Evolutionary conservation across 176 grass and related monocot species (phyloP), one percentile per base, ranked within the genome.

Genomic region (Aegilops sharonensis): DNA sequence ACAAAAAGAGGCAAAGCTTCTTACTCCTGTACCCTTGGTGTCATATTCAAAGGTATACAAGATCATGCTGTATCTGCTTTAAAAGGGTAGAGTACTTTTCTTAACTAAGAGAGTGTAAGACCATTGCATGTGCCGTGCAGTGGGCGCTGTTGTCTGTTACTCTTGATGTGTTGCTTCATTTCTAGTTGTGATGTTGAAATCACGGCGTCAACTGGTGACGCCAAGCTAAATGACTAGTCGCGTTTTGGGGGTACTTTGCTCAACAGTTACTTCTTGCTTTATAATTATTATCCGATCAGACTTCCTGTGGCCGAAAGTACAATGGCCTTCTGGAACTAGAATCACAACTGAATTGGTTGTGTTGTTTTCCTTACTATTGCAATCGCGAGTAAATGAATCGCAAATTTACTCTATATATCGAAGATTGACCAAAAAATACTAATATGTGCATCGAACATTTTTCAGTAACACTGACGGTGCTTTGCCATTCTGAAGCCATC

Each of bases 111-210:
- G 48, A 17, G 25, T 6, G 6, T 52, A 50, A 50, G 40, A 10
- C 40, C 68, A 72, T 87, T 85, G 32, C 83, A 18, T 78, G 75
- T 3, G 57, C 45, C 0, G 6, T 82, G 64, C 64, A 64, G 63
- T 78, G 64, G 48, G 9, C 15, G 20, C 8, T 77, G 32, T 79
- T 90, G 65, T 87, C 57, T 72, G 57, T 78, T 73, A 78, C 43
- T 64, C 15, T 54, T 45, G 24, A 65, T 32, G 13, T 81, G 43
- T 88, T 75, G 59, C n/a, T 70, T 79, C 47, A 61, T 86, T 79
- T 86, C 48, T 57, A 45, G 31, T 71, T 69, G 14, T 79, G n/a
- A 68, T 60, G 75, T 79, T 70, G 45, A 40, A 79, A 43, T 79
- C 57, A 67, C 8, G 17, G 9, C 59, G 71, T 81, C 8, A 85